Percentiles rank a stretch among this genome's conserved stretches.
Evolutionary conservation across 73 alveolate genomes (phyloP).

Genomic region (Paramecium octaurelia): DNA sequence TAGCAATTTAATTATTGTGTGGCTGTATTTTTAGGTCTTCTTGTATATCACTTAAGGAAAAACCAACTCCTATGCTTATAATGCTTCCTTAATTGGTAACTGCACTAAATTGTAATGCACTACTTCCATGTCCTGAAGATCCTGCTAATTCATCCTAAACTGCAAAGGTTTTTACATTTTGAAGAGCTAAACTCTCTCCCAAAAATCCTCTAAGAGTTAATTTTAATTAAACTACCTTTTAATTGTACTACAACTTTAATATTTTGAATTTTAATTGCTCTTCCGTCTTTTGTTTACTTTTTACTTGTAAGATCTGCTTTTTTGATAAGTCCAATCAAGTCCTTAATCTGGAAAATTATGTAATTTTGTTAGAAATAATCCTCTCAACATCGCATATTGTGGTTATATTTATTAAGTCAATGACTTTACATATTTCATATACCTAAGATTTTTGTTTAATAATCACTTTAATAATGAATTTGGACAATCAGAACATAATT

Average conservation of each 20-base stretch:
- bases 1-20: neutral
- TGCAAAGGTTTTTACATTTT: neutral
- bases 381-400: constrained; percentile 13
- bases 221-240: neutral
- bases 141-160: neutral
- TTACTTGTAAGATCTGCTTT: neutral
- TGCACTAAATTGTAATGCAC: neutral
- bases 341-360: neutral
- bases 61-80: neutral
- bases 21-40: neutral
- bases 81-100: neutral
- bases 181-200: neutral
- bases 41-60: neutral
- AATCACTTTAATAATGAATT: neutral
- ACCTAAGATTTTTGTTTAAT: neutral
- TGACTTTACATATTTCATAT: constrained; percentile 9
- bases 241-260: neutral
- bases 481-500: constrained; percentile 33
- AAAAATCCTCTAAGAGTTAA: neutral
- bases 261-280: neutral
- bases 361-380: neutral
- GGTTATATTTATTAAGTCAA: neutral
- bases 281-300: neutral
- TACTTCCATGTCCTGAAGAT: neutral
- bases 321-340: neutral